A percentile compares a stretch with the other conserved stretches of the same genome.
Evolutionary conservation across 75 land plant species (phyloP).

Genomic region (Pinus tabuliformis): DNA sequence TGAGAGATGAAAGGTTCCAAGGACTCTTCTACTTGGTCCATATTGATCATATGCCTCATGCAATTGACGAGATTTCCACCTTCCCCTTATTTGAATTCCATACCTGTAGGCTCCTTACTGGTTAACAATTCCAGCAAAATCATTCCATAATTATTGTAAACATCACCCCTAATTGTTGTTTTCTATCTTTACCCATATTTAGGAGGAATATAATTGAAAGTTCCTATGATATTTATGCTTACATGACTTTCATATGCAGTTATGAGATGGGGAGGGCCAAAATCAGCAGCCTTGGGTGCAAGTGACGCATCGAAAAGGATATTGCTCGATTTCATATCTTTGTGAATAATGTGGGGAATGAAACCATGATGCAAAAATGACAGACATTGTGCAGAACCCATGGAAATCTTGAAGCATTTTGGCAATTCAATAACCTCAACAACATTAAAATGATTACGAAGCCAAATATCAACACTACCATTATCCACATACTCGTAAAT

Average conservation of each 20-base stretch:
- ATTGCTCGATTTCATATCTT: conserved; percentile 78
- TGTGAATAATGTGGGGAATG: conserved; percentile 62
- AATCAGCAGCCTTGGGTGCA: conserved; percentile 63
- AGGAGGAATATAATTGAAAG: conserved; percentile 68
- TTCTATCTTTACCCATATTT: conserved; percentile 56
- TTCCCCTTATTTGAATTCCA: conserved; percentile 50
- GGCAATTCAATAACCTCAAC: conserved; percentile 49
- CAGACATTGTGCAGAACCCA: conserved; percentile 55
- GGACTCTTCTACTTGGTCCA: conserved; percentile 30
- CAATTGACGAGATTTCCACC: conserved; percentile 72
- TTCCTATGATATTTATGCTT: conserved; percentile 67
- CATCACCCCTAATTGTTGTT: conserved; percentile 61
- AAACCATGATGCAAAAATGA: conserved; percentile 67
- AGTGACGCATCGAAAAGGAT: conserved; percentile 52
- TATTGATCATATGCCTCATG: conserved; percentile 44
- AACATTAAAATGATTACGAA: conserved; percentile 45
- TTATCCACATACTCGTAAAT: conserved; percentile 70
- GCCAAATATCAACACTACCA: conserved; percentile 61
- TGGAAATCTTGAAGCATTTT: conserved; percentile 45
- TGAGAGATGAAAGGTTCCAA: conserved; percentile 33
- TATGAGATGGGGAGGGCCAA: conserved; percentile 62
- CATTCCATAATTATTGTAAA: conserved; percentile 61
- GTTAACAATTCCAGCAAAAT: conserved; percentile 65
- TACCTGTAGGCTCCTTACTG: conserved; percentile 60
- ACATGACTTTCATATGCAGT: conserved; percentile 74